A percentile compares a stretch with the other conserved stretches of the same genome.
Conservation (phyloP, 1,139 yeast genomes). For the Candida sp. region DNA sequence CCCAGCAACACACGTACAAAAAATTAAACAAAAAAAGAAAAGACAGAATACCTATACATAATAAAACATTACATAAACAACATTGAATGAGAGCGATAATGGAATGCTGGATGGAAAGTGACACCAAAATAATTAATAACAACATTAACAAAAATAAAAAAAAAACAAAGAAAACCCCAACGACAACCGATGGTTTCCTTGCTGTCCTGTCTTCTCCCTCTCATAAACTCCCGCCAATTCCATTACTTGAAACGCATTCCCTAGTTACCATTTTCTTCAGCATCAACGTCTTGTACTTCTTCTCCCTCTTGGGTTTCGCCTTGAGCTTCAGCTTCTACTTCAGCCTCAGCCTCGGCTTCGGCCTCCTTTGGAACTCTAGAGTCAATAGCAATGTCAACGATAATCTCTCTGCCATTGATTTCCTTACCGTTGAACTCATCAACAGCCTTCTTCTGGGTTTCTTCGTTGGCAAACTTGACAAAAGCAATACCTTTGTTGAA, state of each 20-base stretch:
- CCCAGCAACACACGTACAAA: neutral
- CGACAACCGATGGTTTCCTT: neutral
- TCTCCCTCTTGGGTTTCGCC: too few species aligned
- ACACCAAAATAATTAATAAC: conserved; percentile 1
- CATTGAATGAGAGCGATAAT: neutral
- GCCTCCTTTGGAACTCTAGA: conserved; percentile 33
- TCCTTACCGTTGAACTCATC: conserved; percentile 55
- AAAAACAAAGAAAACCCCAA: neutral
- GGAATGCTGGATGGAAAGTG: neutral
- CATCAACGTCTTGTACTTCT: neutral
- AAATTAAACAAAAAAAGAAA: neutral
- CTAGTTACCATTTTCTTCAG: conserved; percentile 7
- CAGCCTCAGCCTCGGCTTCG: conserved; percentile 1
- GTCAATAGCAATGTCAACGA: conserved; percentile 63
- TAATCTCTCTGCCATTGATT: conserved; percentile 56
- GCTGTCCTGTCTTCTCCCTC: neutral
- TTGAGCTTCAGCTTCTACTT: conserved; percentile 1
- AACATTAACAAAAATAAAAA: neutral
- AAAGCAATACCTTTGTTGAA: conserved; percentile 70
- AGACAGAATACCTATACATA: conserved; percentile 4
- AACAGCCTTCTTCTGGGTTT: conserved; percentile 52
- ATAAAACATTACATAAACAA: conserved; percentile 2
- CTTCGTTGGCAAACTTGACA: conserved; percentile 54
- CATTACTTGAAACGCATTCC: neutral
- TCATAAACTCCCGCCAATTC: neutral